phyloP scores from a whole-genome alignment of 2,329 filamentous ascomycete genomes.

The Curvularia sp. region DNA sequence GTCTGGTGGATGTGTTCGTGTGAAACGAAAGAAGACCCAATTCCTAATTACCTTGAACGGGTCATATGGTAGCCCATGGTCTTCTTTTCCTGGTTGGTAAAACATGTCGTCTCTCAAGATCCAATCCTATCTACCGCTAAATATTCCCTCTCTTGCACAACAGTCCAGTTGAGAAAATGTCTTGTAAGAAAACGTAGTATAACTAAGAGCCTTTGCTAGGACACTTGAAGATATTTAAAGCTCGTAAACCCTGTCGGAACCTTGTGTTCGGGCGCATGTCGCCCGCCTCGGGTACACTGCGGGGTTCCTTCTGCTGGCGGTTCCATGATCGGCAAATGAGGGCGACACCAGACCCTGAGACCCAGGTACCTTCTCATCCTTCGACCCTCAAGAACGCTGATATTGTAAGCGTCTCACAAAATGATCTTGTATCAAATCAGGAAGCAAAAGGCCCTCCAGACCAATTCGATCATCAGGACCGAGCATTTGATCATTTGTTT shows the following conservation, averaged over 20 bases:
- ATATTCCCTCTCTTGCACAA: not conserved
- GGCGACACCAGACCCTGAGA: not conserved
- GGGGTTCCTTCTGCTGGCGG: conserved; percentile 3
- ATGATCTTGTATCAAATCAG: no score
- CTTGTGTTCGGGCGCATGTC: not conserved
- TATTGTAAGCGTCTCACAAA: no score
- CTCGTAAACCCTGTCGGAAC: not conserved
- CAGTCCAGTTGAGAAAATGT: not conserved
- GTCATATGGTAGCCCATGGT: conserved; percentile 61
- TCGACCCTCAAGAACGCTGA: no score
- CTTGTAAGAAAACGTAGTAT: not conserved
- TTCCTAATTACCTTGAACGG: conserved; percentile 59
- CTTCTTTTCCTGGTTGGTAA: conserved; percentile 61
- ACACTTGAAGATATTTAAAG: not conserved
- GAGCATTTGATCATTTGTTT: no score
- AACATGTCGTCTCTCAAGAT: conserved; percentile 50
- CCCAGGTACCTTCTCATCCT: no score
- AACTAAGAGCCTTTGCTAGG: not conserved
- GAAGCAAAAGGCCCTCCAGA: no score
- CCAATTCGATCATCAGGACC: no score
- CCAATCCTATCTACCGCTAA: not conserved
- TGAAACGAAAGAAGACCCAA: not conserved
- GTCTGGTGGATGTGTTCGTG: not conserved
- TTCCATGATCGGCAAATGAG: conserved; percentile 4
- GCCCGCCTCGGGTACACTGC: conserved; percentile 4